Base-by-base conservation (phyloP, 2,329 filamentous ascomycete genomes). In the Huntiella abstrusa region DNA sequence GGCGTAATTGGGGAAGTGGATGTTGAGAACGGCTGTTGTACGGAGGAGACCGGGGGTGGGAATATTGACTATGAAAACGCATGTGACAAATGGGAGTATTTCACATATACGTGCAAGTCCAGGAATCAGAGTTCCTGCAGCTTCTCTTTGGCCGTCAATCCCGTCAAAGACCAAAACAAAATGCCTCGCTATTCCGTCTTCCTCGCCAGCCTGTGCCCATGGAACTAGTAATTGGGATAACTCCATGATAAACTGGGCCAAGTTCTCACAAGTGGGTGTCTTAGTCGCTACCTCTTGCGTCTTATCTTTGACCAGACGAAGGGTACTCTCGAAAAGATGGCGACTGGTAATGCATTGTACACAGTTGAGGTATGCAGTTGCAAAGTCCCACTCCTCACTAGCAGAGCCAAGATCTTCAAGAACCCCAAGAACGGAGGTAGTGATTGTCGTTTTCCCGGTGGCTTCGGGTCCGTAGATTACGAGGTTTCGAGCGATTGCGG, bases 111-210 rank as follows among this genome's bases (percentile, higher is more conserved):
- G 73, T 16, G 82, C 83, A 51, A 98, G 63, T 10, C 83, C 86
- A 32, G 87, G 78, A 4, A 94, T 64, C 11, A 96, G 63, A 1
- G 84, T 93, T 2, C 76, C 70, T 4, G 82, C 75, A 4, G 81
- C 76, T 56, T 96, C 88, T 55, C 80, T 71, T 59, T 94, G 83
- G 51, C 71, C 73, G 59, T 96, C 88, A 48, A 96, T 79, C 8
- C 77, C 83, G 64, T 96, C 91, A 52, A 96, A 71, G 8, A 95
- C 83, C 49, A 96, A 62, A 6, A 88, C 77, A 54, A 94, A 86
- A 35, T 61, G 59, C 10, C 56, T 54, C 51, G 68, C 66, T 3
- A 35, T 44, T 34, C 46, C 48, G 2, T 28, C 40, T n/a, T 36
- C 48, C 32, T 46, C 43, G 4, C 28, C 35, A 3, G 33, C n/a